phyloP scores from a whole-genome alignment of 2,329 filamentous ascomycete genomes.

The Ramularia collo-cygni region DNA sequence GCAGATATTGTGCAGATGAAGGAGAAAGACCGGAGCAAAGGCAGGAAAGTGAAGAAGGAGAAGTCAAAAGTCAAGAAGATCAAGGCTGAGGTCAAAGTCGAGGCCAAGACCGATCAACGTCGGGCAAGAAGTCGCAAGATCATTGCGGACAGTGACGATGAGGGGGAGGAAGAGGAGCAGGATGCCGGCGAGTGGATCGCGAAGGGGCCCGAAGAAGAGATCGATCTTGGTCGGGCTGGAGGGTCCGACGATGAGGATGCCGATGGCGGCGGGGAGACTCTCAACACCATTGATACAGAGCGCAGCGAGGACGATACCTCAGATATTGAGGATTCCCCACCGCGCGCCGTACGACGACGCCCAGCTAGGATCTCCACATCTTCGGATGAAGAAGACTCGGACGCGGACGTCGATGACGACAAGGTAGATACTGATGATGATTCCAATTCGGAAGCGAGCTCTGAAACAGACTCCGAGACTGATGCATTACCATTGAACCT shows the following conservation, averaged over 20 bases:
- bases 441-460: slow-evolving; percentile 13
- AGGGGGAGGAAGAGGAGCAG: slow-evolving; percentile 45
- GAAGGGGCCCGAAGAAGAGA: slow-evolving; percentile 56
- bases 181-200: slow-evolving; percentile 71
- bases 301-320: slow-evolving; percentile 49
- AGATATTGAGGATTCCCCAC: slow-evolving; percentile 35
- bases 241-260: slow-evolving; percentile 81
- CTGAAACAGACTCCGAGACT: slow-evolving; percentile 29
- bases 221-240: slow-evolving; percentile 57
- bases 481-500: slow-evolving; percentile 33
- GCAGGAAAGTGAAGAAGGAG: slow-evolving; percentile 24
- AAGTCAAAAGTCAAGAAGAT: slow-evolving; percentile 17
- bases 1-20: slow-evolving; percentile 59
- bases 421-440: slow-evolving; percentile 34
- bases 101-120: slow-evolving; percentile 28
- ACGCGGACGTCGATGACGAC: slow-evolving; percentile 36
- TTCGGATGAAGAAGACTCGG: slow-evolving; percentile 35
- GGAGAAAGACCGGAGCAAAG: slow-evolving; percentile 39
- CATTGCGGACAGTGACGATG: slow-evolving; percentile 53
- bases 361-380: slow-evolving; percentile 43
- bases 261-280: slow-evolving; percentile 75
- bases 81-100: slow-evolving; percentile 20
- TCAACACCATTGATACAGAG: slow-evolving; percentile 65
- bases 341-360: slow-evolving; percentile 19
- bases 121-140: slow-evolving; percentile 47